Evolutionary conservation across 2,329 filamentous ascomycete genomes (phyloP), one percentile per base, ranked within the genome.

Genomic region (Pezicula neosporulosa): DNA sequence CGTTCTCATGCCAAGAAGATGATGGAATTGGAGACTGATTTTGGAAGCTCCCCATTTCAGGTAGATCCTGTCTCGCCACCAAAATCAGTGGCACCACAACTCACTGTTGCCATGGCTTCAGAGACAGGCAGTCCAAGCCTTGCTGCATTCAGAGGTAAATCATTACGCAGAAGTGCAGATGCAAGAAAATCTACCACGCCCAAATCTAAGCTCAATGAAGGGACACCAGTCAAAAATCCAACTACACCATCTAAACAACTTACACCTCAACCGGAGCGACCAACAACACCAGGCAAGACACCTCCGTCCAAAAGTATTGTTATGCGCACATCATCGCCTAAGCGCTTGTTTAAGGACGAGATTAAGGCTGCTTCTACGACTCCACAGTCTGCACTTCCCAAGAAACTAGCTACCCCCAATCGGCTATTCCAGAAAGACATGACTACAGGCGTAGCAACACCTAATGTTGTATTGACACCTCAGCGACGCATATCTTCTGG

Each of bases 401-500:
- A 47, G 68, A 66, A 61, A 56, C 56, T 63, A 19, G 66, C 66
- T 43, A 60, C 62, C 0, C 65, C 68, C 46, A 67, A 74, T 62
- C 65, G 63, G 30, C 66, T 86, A 2, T 87, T 86, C 59, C 77
- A 77, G 24, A 72, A 77, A 38, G 73, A 81, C 61, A 68, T 70
- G 3, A 67, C 66, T 18, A 83, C 78, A 5, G 83, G 83, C 3
- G 64, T 74, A 33, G 76, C 77, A 16, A 86, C 83, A 1, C 86
- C 87, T 13, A 80, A 76, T 16, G 76, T 88, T 46, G 70, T 88
- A 12, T 67, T 90, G 6, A 87, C 80, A 3, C 83, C 85, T 3
- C 78, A 81, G 52, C 67, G 67, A 35, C 77, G 85, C 27, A 74
- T 76, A 42, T 79, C 85, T 15, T 87, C 86, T 13, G 86, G 87